A percentile compares a stretch with the other conserved stretches of the same genome.
These are phyloP conservation scores for Platanthera guangdongensis DNA, from an alignment of 106 monocot genomes.

Conservation along the genomic window DNA sequence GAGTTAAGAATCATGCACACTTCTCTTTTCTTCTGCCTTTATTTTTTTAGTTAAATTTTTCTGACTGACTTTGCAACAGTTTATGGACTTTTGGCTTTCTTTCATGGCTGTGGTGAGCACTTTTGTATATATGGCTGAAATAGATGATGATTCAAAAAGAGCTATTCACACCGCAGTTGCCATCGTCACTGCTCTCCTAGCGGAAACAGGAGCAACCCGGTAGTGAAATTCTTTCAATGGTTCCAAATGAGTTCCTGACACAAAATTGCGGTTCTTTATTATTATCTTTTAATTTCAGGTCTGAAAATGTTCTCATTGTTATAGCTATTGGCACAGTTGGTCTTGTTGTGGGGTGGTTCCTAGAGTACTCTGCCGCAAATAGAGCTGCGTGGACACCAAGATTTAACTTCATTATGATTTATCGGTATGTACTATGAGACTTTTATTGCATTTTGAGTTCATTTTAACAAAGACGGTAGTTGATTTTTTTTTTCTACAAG, in stretches of 20 bases:
- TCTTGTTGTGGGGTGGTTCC: slow-evolving; percentile 75
- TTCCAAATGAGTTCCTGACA: background rate
- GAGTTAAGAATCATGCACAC: background rate
- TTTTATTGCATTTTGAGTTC: background rate
- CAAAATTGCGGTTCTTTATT: background rate
- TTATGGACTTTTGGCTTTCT: slow-evolving; percentile 98
- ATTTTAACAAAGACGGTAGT: background rate
- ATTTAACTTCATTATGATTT: slow-evolving; percentile 27
- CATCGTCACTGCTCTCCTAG: slow-evolving; percentile 83
- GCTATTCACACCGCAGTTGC: slow-evolving; percentile 63
- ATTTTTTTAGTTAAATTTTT: background rate
- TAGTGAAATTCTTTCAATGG: slow-evolving; percentile 5
- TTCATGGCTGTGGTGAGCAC: slow-evolving; percentile 98
- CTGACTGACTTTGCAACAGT: slow-evolving; percentile 29
- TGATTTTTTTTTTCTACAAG: background rate
- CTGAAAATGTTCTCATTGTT: slow-evolving; percentile 66
- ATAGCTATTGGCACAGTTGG: slow-evolving; percentile 69
- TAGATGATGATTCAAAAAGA: slow-evolving; percentile 72
- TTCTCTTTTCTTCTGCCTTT: background rate
- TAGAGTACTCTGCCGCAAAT: slow-evolving; percentile 55
- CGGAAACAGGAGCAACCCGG: slow-evolving; percentile 79
- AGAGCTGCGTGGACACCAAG: slow-evolving; percentile 19
- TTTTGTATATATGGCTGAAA: slow-evolving; percentile 74
- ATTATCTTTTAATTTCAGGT: slow-evolving; percentile 31
- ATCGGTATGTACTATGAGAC: slow-evolving; percentile 23